Conservation (phyloP, 805 yeast genomes). For the Lipomyces lipofer region DNA sequence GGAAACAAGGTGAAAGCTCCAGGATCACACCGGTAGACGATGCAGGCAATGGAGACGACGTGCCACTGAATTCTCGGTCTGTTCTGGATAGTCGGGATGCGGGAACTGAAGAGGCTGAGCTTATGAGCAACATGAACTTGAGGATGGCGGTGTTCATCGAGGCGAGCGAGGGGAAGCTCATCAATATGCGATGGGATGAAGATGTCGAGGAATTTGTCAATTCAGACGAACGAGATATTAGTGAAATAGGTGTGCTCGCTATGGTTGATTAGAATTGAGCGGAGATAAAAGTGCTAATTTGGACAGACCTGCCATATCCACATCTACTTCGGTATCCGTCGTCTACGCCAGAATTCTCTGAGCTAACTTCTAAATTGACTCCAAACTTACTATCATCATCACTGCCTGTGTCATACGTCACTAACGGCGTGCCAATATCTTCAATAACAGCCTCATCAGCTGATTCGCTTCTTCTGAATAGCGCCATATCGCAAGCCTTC, state of each 20-base stretch:
- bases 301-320: constrained; percentile 38
- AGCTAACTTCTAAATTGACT: constrained; percentile 34
- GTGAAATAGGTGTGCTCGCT: neutral
- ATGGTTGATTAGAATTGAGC: neutral
- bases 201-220: constrained; percentile 40
- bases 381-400: constrained; percentile 37
- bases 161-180: constrained; percentile 42
- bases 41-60: constrained; percentile 5
- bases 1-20: neutral
- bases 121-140: constrained; percentile 24
- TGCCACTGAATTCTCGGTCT: constrained; percentile 26
- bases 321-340: constrained; percentile 48
- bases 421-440: constrained; percentile 36
- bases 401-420: constrained; percentile 33
- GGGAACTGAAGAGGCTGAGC: neutral
- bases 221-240: neutral
- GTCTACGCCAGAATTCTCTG: constrained; percentile 37
- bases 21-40: constrained; percentile 4
- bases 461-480: constrained; percentile 36
- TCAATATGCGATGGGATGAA: constrained; percentile 44
- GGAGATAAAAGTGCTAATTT: neutral
- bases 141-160: constrained; percentile 27
- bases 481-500: constrained; percentile 8
- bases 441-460: constrained; percentile 53
- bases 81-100: neutral